These are phyloP conservation scores for Oropetium thomaeum DNA, from an alignment of 176 grass and related monocot genomes.

Conservation along the genomic window DNA sequence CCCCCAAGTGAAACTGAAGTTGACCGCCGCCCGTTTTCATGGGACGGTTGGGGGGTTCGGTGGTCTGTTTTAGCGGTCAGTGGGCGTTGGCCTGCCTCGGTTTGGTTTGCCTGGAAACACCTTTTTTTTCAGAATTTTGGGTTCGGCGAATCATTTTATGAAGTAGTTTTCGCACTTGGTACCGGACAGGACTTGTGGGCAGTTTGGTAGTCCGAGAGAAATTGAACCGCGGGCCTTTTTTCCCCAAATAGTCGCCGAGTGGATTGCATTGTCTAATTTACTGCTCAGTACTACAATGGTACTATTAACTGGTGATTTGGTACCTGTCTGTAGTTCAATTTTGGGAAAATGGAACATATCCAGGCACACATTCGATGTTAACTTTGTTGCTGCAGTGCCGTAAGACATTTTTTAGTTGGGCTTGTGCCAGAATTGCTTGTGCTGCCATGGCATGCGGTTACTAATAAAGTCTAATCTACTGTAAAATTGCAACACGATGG, in stretches of 20 bases:
- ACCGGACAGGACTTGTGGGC: not conserved
- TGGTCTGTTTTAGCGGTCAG: not conserved
- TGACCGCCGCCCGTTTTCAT: not conserved
- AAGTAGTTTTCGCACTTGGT: not conserved
- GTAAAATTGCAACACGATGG: not conserved
- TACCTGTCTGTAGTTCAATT: not conserved
- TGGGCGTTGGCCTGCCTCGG: not conserved
- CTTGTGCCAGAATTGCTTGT: not conserved
- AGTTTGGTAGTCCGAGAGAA: not conserved
- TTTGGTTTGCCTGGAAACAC: not conserved
- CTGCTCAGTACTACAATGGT: no score
- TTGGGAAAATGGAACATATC: not conserved
- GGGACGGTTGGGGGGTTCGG: constrained; percentile 21
- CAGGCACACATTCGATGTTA: not conserved
- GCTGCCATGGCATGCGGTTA: not conserved
- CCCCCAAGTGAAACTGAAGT: not conserved
- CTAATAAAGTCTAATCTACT: not conserved
- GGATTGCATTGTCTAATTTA: not conserved
- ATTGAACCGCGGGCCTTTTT: no score
- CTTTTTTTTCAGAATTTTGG: not conserved
- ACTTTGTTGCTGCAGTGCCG: no score
- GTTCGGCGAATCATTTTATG: not conserved
- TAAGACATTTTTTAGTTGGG: no score
- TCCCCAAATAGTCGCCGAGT: no score
- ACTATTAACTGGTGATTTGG: not conserved